Evolutionary conservation across 208 protist species (phyloP), one percentile per base, ranked within the genome.

Genomic region (Leishmania aethiopica): DNA sequence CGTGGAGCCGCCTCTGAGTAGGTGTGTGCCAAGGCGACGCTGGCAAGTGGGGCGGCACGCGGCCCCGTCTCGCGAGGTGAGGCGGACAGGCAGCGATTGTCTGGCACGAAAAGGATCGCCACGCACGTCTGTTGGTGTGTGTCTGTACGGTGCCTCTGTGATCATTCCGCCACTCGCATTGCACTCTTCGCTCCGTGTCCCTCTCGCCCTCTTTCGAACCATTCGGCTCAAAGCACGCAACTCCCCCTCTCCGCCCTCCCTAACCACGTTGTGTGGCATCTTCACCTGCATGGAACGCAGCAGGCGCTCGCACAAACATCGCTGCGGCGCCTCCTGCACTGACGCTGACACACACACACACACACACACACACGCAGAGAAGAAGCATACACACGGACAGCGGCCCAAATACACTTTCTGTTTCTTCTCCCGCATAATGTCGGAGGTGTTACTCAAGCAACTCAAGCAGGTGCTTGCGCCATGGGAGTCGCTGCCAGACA

Each of bases 401-500:
- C 45, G 22, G 45, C 75, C 10, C 22, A 53, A 19, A 35, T 40
- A 11, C 35, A 35, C 40, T 42, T 3, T 66, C 25, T 78, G 8
- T 28, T 42, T 47, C 57, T n/a, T n/a, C 22, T 25, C 25, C 3
- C 5, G 75, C 75, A 47, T 60, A 32, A 86, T 86, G 82, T 86
- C 82, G 15, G 82, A 82, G 32, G 72, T 86, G 53, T 70, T 95
- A 51, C 78, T 91, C 40, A 47, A 85, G 49, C 91, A 95, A 70
- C 74, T 95, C 28, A 81, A 89, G 51, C 89, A 93, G 83, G 84
- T 95, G 19, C 85, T 95, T 25, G 83, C 79, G 22, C 78, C 88
- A 37, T 95, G 91, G 91, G 90, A 93, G 55, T 60, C 80, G 57
- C 73, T 86, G 37, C 40, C 53, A n/a, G 70, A 75, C 22, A 69